A percentile compares a stretch with the other conserved stretches of the same genome.
Evolutionary conservation across 257 asterid genomes (phyloP).

Genomic region (Striga asiatica): DNA sequence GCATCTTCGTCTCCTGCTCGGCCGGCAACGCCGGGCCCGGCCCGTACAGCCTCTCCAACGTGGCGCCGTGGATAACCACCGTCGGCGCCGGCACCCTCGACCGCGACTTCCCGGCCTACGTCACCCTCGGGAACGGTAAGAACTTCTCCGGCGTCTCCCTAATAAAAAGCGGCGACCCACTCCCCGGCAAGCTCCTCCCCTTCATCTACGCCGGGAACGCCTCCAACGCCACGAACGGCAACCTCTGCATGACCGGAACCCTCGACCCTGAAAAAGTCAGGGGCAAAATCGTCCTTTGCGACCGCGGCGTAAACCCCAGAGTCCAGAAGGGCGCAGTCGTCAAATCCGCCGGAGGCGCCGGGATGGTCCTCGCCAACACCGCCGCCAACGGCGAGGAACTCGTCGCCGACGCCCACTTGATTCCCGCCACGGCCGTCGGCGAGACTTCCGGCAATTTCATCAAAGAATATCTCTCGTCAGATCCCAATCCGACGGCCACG

Average conservation of each 20-base stretch:
- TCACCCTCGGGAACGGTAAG: neutral
- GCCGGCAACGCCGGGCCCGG: slow-evolving; percentile 62
- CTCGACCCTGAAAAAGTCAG: neutral
- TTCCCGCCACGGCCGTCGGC: neutral
- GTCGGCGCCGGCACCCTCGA: slow-evolving; percentile 68
- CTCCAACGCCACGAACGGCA: neutral
- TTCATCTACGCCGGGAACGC: neutral
- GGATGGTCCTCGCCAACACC: neutral
- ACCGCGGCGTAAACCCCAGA: neutral
- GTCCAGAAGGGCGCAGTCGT: neutral
- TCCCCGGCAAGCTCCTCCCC: neutral
- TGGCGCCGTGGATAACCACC: slow-evolving; percentile 65
- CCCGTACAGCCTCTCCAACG: slow-evolving; percentile 36
- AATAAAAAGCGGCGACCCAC: neutral
- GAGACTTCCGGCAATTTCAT: neutral
- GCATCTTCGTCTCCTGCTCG: slow-evolving; percentile 61
- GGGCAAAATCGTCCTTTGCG: neutral
- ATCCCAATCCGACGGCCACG: neutral
- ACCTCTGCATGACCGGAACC: neutral
- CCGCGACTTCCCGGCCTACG: slow-evolving; percentile 15
- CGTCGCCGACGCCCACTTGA: neutral
- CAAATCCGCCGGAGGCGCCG: neutral
- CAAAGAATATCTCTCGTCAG: neutral
- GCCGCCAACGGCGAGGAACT: neutral
- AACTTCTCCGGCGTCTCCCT: neutral